A percentile compares a stretch with the other conserved stretches of the same genome.
These are phyloP conservation scores for Nemania sp. DNA, from an alignment of 2,329 filamentous ascomycete species.

Conservation along the genomic window DNA sequence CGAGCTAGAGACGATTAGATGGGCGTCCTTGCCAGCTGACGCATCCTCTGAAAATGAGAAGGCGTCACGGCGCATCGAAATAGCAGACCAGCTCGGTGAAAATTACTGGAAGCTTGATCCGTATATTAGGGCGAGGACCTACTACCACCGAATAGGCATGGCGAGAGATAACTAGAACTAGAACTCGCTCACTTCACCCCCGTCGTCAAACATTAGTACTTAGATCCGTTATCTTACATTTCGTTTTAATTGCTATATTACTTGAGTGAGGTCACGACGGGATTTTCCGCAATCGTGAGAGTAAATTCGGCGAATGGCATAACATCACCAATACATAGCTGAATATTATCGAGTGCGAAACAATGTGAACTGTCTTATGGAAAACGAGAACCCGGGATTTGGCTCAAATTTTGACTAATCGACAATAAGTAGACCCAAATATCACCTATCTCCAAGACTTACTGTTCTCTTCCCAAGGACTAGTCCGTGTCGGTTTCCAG, in stretches of 20 bases:
- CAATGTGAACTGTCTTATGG: too few relatives aligned
- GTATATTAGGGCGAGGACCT: slow-evolving; percentile 36
- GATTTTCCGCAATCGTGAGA: too few relatives aligned
- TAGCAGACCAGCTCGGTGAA: slow-evolving; percentile 18
- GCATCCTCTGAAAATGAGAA: neutral
- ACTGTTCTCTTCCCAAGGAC: neutral
- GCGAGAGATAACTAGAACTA: neutral
- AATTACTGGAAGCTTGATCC: slow-evolving; percentile 39
- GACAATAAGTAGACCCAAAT: neutral
- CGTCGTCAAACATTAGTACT: neutral
- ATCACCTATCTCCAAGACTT: neutral
- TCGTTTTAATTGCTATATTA: neutral
- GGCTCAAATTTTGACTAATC: neutral
- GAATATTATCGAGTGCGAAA: too few relatives aligned
- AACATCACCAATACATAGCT: too few relatives aligned
- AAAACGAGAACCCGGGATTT: too few relatives aligned
- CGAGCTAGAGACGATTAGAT: slow-evolving; percentile 27
- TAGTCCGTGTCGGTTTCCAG: slow-evolving; percentile 14
- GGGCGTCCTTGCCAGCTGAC: slow-evolving; percentile 14
- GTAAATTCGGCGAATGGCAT: too few relatives aligned
- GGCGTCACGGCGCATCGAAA: slow-evolving; percentile 6
- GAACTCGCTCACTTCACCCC: neutral
- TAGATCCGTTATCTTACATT: neutral
- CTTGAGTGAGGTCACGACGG: neutral
- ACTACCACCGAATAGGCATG: slow-evolving; percentile 30